These are phyloP conservation scores for Rosa hybrid DNA, from an alignment of 331 rosid species.

Conservation along the genomic window DNA sequence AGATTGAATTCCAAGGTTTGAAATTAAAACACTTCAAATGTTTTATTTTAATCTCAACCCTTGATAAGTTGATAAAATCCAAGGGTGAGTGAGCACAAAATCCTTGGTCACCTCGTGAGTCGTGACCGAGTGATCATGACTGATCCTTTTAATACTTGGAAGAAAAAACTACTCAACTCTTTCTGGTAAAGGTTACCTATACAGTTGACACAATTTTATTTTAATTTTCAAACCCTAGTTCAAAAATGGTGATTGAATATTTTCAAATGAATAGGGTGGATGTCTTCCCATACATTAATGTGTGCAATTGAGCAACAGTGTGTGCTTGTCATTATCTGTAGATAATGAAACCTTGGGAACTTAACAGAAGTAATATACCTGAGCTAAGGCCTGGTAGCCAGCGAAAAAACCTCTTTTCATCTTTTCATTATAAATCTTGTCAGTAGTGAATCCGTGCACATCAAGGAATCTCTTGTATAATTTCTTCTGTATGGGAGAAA, in stretches of 20 bases:
- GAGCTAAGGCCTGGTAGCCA: conserved; percentile 96
- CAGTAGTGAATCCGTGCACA: conserved; percentile 80
- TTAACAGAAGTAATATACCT: conserved; percentile 50
- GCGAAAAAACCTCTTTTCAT: conserved; percentile 90
- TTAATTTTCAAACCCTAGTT: background rate
- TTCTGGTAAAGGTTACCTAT: background rate
- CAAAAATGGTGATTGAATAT: background rate
- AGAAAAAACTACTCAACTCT: background rate
- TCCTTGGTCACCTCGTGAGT: too few species aligned
- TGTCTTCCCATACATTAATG: background rate
- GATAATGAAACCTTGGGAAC: conserved; percentile 19
- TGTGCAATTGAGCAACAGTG: background rate
- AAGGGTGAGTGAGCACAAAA: too few species aligned
- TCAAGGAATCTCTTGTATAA: conserved; percentile 89
- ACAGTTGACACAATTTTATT: background rate
- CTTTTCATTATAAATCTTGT: conserved; percentile 53
- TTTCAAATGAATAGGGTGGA: background rate
- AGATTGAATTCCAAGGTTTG: too few species aligned
- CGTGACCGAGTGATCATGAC: background rate
- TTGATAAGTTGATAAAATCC: too few species aligned
- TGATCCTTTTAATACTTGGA: background rate
- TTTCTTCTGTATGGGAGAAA: conserved; percentile 85
- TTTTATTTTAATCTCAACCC: too few species aligned
- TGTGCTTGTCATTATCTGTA: conserved; percentile 1
- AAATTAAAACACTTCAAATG: too few species aligned